phyloP scores from a whole-genome alignment of 2,329 filamentous ascomycete species.

The Leptosphaerulina australis region DNA sequence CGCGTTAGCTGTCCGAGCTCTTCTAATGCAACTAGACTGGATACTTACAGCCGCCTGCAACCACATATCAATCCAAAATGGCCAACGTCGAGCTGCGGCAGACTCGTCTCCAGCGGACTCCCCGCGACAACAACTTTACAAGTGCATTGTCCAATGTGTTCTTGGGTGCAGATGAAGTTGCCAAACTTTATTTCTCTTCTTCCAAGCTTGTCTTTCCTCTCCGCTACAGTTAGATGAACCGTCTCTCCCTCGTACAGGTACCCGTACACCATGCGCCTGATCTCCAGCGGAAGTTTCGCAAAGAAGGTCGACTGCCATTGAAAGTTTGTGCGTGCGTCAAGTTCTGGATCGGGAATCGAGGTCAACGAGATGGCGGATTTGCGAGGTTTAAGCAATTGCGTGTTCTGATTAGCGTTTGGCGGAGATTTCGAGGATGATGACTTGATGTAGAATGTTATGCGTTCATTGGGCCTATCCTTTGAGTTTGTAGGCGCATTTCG shows the following conservation, averaged over 20 bases:
- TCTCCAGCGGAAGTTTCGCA: conserved; percentile 38
- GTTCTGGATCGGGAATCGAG: conserved; percentile 25
- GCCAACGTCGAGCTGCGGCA: conserved; percentile 9
- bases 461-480: conserved; percentile 3
- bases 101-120: conserved; percentile 1
- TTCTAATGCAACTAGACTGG: not conserved
- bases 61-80: conserved; percentile 25
- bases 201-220: conserved; percentile 26
- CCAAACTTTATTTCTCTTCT: conserved; percentile 26
- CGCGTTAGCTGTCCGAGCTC: not conserved
- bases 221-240: conserved; percentile 41
- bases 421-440: not conserved
- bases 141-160: conserved; percentile 23
- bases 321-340: conserved; percentile 35
- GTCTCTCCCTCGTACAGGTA: conserved; percentile 37
- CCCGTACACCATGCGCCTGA: conserved; percentile 42
- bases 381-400: conserved; percentile 26
- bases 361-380: conserved; percentile 33
- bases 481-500: not conserved
- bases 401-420: conserved; percentile 5
- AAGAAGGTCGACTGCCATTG: conserved; percentile 42
- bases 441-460: conserved; percentile 12
- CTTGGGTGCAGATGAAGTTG: conserved; percentile 41
- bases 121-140: conserved; percentile 43
- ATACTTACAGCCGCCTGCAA: conserved; percentile 38